A percentile compares a stretch with the other conserved stretches of the same genome.
phyloP scores from a whole-genome alignment of 78 protist species.

The Diacronema lutheri region DNA sequence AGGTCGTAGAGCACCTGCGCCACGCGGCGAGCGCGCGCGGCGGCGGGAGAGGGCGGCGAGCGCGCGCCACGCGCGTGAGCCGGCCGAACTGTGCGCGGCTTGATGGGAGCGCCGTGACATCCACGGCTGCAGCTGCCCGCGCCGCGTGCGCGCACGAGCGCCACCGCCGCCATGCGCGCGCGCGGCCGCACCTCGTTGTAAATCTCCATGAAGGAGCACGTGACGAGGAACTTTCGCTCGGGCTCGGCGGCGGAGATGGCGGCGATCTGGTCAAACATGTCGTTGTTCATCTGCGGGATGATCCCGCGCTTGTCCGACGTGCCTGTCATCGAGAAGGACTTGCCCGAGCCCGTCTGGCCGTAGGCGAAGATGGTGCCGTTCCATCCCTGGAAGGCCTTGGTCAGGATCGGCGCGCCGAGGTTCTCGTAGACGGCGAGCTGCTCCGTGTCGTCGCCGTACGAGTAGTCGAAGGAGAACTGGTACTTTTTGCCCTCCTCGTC shows the following conservation, averaged over 20 bases:
- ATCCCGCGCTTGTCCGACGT: neutral
- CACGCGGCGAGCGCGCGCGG: neutral
- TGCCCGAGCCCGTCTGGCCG: constrained; percentile 63
- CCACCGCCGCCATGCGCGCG: too few species aligned
- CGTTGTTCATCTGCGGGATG: constrained; percentile 30
- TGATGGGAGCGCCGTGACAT: too few species aligned
- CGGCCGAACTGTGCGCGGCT: too few species aligned
- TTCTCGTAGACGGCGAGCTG: neutral
- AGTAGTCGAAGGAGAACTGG: neutral
- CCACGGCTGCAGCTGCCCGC: too few species aligned
- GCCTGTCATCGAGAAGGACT: constrained; percentile 28
- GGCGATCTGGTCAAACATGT: constrained; percentile 8
- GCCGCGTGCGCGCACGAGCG: too few species aligned
- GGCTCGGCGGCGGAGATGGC: neutral
- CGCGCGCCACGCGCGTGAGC: neutral
- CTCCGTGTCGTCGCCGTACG: neutral
- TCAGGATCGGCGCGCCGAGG: neutral
- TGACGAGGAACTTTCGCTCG: neutral
- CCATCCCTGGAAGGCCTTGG: constrained; percentile 16
- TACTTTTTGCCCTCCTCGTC: neutral
- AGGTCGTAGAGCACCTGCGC: constrained; percentile 27
- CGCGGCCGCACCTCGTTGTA: constrained; percentile 42
- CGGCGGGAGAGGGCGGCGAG: neutral
- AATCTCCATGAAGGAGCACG: constrained; percentile 30
- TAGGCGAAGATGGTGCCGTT: constrained; percentile 71